Percentiles rank a stretch among this genome's conserved stretches.
phyloP scores from a whole-genome alignment of 78 protist genomes.

The Neovahlkampfia damariscottae region DNA sequence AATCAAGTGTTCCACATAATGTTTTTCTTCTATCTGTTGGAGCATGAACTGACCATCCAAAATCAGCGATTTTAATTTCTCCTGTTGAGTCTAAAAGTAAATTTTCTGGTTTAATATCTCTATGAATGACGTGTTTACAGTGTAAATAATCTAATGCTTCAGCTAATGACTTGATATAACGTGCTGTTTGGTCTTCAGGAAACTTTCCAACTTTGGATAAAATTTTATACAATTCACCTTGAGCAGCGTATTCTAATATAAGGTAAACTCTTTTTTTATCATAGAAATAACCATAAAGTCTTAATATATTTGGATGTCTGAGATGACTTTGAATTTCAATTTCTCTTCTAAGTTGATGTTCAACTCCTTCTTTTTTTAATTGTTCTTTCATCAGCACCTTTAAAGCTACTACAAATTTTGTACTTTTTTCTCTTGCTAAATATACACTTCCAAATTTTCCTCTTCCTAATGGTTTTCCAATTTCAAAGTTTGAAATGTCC shows the following conservation, averaged over 20 bases:
- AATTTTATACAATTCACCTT: conserved; percentile 88
- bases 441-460: conserved; percentile 92
- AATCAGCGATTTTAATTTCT: conserved; percentile 90
- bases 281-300: conserved; percentile 88
- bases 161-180: conserved; percentile 66
- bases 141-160: conserved; percentile 72
- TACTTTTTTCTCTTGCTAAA: conserved; percentile 80
- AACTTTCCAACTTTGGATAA: conserved; percentile 39
- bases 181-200: conserved; percentile 30
- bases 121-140: conserved; percentile 74
- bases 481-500: conserved; percentile 48
- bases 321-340: conserved; percentile 88
- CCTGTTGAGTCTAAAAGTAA: conserved; percentile 30
- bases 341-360: conserved; percentile 75
- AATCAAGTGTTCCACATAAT: conserved; percentile 84
- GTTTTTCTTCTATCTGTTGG: conserved; percentile 54
- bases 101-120: conserved; percentile 88
- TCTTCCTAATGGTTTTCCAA: conserved; percentile 81
- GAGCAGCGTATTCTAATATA: conserved; percentile 84
- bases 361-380: conserved; percentile 46
- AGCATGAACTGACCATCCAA: conserved; percentile 93
- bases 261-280: conserved; percentile 77
- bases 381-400: conserved; percentile 86
- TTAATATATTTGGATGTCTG: conserved; percentile 80
- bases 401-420: conserved; percentile 74